Evolutionary conservation across 1,284 basidiomycete species (phyloP), one percentile per base, ranked within the genome.

Genomic region (Papiliotrema laurentii): DNA sequence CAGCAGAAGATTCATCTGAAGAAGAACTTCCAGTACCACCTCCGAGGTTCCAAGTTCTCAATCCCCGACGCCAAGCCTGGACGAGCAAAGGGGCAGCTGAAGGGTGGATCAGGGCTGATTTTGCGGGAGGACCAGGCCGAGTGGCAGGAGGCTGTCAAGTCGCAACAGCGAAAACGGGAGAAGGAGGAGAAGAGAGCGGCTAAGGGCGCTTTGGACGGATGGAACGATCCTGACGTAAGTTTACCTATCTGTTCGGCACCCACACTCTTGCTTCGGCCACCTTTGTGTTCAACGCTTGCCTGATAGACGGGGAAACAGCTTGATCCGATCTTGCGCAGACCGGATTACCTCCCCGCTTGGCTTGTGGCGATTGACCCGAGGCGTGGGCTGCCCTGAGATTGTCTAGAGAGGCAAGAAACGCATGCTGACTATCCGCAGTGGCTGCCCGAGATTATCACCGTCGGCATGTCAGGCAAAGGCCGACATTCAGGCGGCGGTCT

Each of bases 21-120:
- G 75, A 81, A 83, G 63, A 96, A 94, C 75, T 98, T 94, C 75
- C 90, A 94, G 68, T 97, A 94, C 78, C 85, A 84, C 56, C 81
- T 86, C 26, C 85, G 96, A 19, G 96, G 96, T 16, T 94, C 91
- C 10, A 87, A 86, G 64, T 98, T 89, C 74, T 84, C 90, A 19
- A 92, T 99, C 55, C 94, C 96, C 4, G 80, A 85, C 37, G 90
- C 96, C 21, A 94, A 92, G 69, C 78, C 87, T 34, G 93, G 94
- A 42, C 84, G 86, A 35, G 84, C 91, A 5, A 93, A 92, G 74
- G 89, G 90, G 1, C 74, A 85, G 16, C 83, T 86, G 5, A 84
- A 85, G 53, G 87, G 69, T n/a, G 73, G 72, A 26, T 69, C 71
- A 9, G 76, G 88, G 3, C 75, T 93, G 40, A 86, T 97, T 53